These are phyloP conservation scores for Aphanomyces euteiches DNA, from an alignment of 352 stramenopile genomes.

Conservation along the genomic window DNA sequence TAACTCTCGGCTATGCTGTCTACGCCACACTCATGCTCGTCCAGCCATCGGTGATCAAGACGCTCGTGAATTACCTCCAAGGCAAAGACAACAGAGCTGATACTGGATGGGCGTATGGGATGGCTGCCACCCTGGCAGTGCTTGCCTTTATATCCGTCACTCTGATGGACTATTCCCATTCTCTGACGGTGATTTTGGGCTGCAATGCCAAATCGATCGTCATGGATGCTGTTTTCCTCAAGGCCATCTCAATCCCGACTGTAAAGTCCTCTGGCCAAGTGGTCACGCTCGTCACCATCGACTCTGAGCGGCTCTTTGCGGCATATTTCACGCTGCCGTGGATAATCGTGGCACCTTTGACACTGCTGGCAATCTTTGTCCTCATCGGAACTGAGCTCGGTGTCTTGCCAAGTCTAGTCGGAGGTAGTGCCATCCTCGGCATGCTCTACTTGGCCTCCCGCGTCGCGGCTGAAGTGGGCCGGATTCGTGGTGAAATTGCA, in stretches of 20 bases:
- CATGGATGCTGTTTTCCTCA: conserved; percentile 56
- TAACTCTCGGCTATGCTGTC: conserved; percentile 34
- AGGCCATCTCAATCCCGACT: conserved; percentile 45
- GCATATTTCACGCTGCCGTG: conserved; percentile 21
- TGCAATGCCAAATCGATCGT: conserved; percentile 51
- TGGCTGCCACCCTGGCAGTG: conserved; percentile 30
- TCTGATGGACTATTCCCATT: too few relatives aligned
- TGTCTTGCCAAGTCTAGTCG: conserved; percentile 35
- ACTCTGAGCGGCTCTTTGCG: conserved; percentile 44
- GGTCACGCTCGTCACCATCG: conserved; percentile 42
- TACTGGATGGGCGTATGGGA: conserved; percentile 32
- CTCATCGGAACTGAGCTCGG: conserved; percentile 40
- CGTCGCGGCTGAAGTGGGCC: conserved; percentile 24
- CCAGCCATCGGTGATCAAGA: conserved; percentile 54
- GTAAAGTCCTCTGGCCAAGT: conserved; percentile 45
- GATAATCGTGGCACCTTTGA: conserved; percentile 34
- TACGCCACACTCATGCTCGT: conserved; percentile 41
- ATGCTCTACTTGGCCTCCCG: conserved; percentile 35
- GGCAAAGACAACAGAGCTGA: conserved; percentile 22
- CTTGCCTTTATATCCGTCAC: too few relatives aligned
- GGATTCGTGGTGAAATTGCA: conserved; percentile 39
- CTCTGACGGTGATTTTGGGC: too few relatives aligned
- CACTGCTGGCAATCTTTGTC: conserved; percentile 42
- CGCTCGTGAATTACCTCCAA: conserved; percentile 45
- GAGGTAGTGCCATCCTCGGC: conserved; percentile 33